Conservation (phyloP, 2,329 filamentous ascomycete genomes). For the Cadophora gregata region DNA sequence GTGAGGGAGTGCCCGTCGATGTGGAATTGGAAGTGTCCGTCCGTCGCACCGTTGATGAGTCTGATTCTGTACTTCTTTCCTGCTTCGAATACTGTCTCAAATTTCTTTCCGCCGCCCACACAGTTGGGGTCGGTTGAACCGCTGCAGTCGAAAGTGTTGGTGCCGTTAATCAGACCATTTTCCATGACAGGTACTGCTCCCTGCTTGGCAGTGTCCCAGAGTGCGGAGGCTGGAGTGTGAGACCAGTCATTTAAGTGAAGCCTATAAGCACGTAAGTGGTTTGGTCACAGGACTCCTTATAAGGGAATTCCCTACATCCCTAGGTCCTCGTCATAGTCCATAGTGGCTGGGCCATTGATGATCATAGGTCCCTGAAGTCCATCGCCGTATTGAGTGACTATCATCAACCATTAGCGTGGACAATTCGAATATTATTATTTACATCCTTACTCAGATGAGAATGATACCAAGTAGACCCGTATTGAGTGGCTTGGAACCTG, state of each 20-base stretch:
- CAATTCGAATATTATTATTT: not conserved
- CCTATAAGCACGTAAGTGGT: too few relatives aligned
- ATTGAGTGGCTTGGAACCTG: slow-evolving; percentile 43
- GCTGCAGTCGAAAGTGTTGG: slow-evolving; percentile 39
- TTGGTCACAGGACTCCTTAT: too few relatives aligned
- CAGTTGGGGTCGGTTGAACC: slow-evolving; percentile 35
- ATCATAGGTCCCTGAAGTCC: slow-evolving; percentile 65
- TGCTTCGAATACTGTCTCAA: slow-evolving; percentile 41
- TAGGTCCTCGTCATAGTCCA: slow-evolving; percentile 59
- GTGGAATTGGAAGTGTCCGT: slow-evolving; percentile 53
- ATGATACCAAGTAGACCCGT: slow-evolving; percentile 40
- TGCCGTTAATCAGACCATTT: slow-evolving; percentile 44
- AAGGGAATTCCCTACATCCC: too few relatives aligned
- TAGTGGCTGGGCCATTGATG: slow-evolving; percentile 63
- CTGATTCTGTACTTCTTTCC: slow-evolving; percentile 51
- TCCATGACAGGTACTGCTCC: slow-evolving; percentile 37
- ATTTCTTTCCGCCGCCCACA: slow-evolving; percentile 42
- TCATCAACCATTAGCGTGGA: not conserved
- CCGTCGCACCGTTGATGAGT: slow-evolving; percentile 53
- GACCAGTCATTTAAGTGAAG: slow-evolving; percentile 43
- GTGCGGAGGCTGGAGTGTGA: slow-evolving; percentile 35
- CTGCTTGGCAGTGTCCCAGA: slow-evolving; percentile 38
- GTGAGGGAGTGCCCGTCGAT: slow-evolving; percentile 63
- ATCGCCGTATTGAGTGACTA: slow-evolving; percentile 46
- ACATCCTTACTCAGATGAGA: slow-evolving; percentile 38